phyloP scores from a whole-genome alignment of 257 asterid genomes.

The Solanum habrochaites region DNA sequence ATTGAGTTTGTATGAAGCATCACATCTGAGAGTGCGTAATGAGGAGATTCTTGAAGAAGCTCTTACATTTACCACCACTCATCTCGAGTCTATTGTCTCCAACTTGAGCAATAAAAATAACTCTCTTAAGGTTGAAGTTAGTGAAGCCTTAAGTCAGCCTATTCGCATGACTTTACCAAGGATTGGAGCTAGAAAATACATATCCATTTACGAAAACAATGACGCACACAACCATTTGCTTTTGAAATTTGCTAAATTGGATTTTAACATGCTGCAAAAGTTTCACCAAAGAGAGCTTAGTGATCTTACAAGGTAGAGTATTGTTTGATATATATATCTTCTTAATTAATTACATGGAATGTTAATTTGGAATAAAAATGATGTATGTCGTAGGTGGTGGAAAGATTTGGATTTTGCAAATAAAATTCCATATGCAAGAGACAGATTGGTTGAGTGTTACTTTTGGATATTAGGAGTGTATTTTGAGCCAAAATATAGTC shows the following conservation, averaged over 20 bases:
- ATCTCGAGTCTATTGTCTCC: neutral
- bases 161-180: conserved; percentile 4
- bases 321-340: neutral
- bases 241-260: too few relatives aligned
- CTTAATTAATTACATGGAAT: too few relatives aligned
- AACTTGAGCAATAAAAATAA: neutral
- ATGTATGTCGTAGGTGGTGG: neutral
- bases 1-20: conserved; percentile 19
- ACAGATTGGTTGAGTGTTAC: conserved; percentile 26
- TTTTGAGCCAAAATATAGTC: neutral
- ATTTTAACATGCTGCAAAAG: too few relatives aligned
- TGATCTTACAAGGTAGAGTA: neutral
- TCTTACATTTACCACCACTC: neutral
- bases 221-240: too few relatives aligned
- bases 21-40: neutral
- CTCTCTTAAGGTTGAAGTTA: neutral
- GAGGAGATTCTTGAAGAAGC: conserved; percentile 17
- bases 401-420: neutral
- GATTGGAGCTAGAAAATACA: neutral
- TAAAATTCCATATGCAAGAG: conserved; percentile 13
- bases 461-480: neutral
- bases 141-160: conserved; percentile 3
- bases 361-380: too few relatives aligned
- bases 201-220: too few relatives aligned
- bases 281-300: too few relatives aligned